A percentile compares a stretch with the other conserved stretches of the same genome.
phyloP scores from a whole-genome alignment of 2,329 filamentous ascomycete genomes.

The Exserohilum rostratum region DNA sequence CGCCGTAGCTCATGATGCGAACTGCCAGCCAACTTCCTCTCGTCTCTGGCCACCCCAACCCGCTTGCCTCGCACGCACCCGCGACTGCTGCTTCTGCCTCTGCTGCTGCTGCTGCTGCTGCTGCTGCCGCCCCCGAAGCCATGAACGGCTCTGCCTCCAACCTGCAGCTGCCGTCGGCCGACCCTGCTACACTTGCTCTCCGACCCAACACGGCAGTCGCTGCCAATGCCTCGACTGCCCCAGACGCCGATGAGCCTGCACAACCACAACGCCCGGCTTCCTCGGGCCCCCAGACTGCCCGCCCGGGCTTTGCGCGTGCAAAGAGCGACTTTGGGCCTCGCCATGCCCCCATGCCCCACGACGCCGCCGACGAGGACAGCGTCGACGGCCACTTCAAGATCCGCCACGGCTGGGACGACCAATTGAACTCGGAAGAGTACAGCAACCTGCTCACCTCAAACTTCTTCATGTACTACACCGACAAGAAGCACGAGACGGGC shows the following conservation, averaged over 20 bases:
- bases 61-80: conserved; percentile 38
- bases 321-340: conserved; percentile 67
- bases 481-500: conserved; percentile 95
- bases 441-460: conserved; percentile 84
- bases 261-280: conserved; percentile 56
- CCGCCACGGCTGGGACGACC: conserved; percentile 89
- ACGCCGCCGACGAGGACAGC: conserved; percentile 48
- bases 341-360: conserved; percentile 30
- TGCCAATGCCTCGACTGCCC: conserved; percentile 20
- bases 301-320: conserved; percentile 56
- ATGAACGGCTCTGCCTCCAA: conserved; percentile 25
- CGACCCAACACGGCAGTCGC: conserved; percentile 39
- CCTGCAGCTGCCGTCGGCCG: conserved; percentile 20
- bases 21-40: conserved; percentile 34
- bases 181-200: conserved; percentile 17
- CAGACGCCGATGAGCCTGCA: conserved; percentile 29
- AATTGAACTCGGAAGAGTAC: conserved; percentile 89
- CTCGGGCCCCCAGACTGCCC: conserved; percentile 55
- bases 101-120: no score
- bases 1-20: conserved; percentile 39
- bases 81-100: neutral
- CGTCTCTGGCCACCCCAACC: conserved; percentile 30
- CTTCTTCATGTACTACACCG: conserved; percentile 99
- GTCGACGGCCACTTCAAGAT: conserved; percentile 63
- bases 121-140: conserved; percentile 10